Conservation (phyloP, 2,329 filamentous ascomycete species). For the Hymenoscyphus fraxineus region DNA sequence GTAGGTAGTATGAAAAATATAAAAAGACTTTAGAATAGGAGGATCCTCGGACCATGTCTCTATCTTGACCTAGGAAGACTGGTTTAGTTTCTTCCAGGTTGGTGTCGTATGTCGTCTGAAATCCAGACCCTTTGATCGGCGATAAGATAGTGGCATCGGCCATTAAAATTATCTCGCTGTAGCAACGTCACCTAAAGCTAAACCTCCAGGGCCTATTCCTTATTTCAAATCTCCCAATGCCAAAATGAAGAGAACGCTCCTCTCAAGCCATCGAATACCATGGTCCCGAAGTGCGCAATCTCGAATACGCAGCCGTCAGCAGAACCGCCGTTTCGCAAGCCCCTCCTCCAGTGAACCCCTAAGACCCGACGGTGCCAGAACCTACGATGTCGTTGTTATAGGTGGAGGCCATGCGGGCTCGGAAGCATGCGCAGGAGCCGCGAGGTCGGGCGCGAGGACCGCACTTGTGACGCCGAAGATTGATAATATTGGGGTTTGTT, state of each 20-base stretch:
- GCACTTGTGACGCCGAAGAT: conserved; percentile 84
- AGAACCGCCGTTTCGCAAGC: conserved; percentile 23
- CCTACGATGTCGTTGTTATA: conserved; percentile 89
- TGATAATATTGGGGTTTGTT: conserved; percentile 89
- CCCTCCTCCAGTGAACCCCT: conserved; percentile 10
- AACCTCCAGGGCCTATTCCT: not conserved
- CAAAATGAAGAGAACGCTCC: conserved; percentile 27
- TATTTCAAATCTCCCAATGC: conserved; percentile 19
- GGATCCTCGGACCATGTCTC: no score
- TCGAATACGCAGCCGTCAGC: conserved; percentile 15
- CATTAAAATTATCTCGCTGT: not conserved
- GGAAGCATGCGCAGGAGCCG: conserved; percentile 88
- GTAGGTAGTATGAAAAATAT: no score
- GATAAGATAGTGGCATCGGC: not conserved
- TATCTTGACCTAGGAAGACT: no score
- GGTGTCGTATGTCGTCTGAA: no score
- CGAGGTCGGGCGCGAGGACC: conserved; percentile 81
- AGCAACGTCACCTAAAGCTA: not conserved
- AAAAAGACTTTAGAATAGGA: no score
- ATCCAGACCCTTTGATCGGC: not conserved
- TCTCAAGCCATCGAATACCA: conserved; percentile 12
- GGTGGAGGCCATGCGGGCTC: conserved; percentile 94
- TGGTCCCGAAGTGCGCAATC: conserved; percentile 11
- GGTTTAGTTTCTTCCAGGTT: no score
- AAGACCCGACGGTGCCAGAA: conserved; percentile 17